Base-by-base conservation (phyloP, 2,329 filamentous ascomycete genomes). In the Colletotrichum sidae region DNA sequence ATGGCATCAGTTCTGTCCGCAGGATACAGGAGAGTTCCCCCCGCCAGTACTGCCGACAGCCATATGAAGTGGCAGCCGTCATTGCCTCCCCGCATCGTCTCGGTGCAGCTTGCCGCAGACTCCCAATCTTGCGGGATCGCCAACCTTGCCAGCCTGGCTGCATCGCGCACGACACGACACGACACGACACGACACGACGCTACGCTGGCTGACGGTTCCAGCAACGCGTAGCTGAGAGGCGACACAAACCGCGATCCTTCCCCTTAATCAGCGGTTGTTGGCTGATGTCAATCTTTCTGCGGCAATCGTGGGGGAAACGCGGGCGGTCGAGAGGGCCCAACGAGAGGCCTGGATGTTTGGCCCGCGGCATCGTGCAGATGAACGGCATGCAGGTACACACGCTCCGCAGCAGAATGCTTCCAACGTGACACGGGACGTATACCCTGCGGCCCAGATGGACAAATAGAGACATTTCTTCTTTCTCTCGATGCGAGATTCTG, bases 351-450 rank as follows among this genome's bases (percentile, higher is more conserved):
- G 3, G 38, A 8, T 47, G 46, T 49, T 53, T 34, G 37, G 41
- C n/a, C 33, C 4, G 34, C 65, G 65, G 61, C 49, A 56, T n/a
- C 50, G 7, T 45, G 56, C 65, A 61, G 65, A 33, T 61, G 38
- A 37, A 15, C 53, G 25, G 11, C 55, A 60, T 55, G 65, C 55
- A 65, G 49, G 52, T 49, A 67, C 39, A 47, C 56, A 56, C 17
- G 44, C 12, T 35, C 34, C 13, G 41, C 51, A 52, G 38, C n/a
- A 10, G 10, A 4, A 33, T 33, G 17, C 15, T 42, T 15, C 12
- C 46, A 11, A 37, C 38, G 45, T 33, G 15, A 13, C 38, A 45
- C 37, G 35, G n/a, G 10, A 45, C 13, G 45, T 15, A 39, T 15
- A 39, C 46, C 44, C 35, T 57, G 45, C 39, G 42, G 53, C 13